Evolutionary conservation across 257 asterid genomes (phyloP), one percentile per base, ranked within the genome.

Genomic region (Linderniella brevidens): DNA sequence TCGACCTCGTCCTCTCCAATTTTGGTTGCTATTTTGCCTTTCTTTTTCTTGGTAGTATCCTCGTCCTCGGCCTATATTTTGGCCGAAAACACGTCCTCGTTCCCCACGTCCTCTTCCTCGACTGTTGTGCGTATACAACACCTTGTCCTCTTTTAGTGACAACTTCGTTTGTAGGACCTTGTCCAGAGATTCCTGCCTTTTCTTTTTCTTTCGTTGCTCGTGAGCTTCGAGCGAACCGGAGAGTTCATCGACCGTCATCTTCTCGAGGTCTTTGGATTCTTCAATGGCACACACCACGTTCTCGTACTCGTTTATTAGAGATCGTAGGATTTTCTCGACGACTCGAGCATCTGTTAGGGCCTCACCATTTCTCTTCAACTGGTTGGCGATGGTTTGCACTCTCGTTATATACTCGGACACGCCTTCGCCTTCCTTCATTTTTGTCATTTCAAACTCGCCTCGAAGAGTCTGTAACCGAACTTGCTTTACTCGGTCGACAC

Each of bases 251-350:
- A 46, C 19, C 25, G 50, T 46, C 50, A 46, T 4, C 13, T 14
- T 14, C 11, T 14, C 50, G 8, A 46, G 20, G 19, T 14, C 19
- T 16, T 0, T 46, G 5, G 50, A 14, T 10, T 46, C 50, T 18
- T 46, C 50, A 11, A 46, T 46, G 9, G 50, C 50, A 46, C 50
- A 46, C 11, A 46, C 50, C 8, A 46, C 25, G 20, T 46, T 46
- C 29, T 46, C 50, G 19, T 14, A 46, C 32, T 46, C 13, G 0
- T 46, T 25, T 1, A 20, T 46, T 9, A 46, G 29, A 11, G 50
- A 13, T 25, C 50, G 25, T 9, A 46, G 8, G 16, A 46, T 46
- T 17, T 46, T 46, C 25, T 46, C 50, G n/a, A 46, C 50, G 5
- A 46, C 1, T 9, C 50, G 17, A 6, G 9, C 25, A 13, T 46